These are phyloP conservation scores for Diaporthe aspalathi DNA, from an alignment of 2,329 filamentous ascomycete genomes.

Conservation along the genomic window DNA sequence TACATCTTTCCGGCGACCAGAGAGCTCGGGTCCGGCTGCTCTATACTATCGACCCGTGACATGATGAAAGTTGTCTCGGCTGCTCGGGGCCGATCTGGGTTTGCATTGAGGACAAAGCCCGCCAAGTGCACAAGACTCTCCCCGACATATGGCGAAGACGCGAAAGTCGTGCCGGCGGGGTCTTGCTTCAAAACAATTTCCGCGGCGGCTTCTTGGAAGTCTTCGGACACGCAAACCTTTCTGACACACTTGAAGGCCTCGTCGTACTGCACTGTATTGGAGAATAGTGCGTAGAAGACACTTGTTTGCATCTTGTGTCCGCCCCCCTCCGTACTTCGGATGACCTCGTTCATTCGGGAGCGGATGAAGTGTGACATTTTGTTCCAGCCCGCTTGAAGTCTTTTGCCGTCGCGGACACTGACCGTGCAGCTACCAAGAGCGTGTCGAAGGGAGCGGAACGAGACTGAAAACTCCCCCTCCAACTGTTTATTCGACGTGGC, in stretches of 20 bases:
- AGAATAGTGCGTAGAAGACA: constrained; percentile 44
- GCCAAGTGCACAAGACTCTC: constrained; percentile 42
- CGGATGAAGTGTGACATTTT: constrained; percentile 28
- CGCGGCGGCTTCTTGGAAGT: constrained; percentile 38
- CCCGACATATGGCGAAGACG: constrained; percentile 41
- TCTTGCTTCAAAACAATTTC: constrained; percentile 39
- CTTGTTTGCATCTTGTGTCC: constrained; percentile 31
- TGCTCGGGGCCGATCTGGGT: constrained; percentile 14
- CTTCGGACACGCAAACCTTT: constrained; percentile 38
- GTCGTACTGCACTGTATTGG: constrained; percentile 41
- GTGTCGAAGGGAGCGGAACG: constrained; percentile 25
- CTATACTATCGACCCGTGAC: constrained; percentile 40
- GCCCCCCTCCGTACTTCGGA: constrained; percentile 8
- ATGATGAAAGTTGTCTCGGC: constrained; percentile 39
- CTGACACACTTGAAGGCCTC: constrained; percentile 39
- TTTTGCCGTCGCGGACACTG: constrained; percentile 24
- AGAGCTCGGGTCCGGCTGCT: constrained; percentile 31
- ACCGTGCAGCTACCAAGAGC: constrained; percentile 32
- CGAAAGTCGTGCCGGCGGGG: constrained; percentile 27
- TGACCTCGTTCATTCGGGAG: constrained; percentile 25
- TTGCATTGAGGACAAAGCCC: constrained; percentile 41
- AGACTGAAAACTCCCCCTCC: constrained; percentile 11
- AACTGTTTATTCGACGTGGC: background rate
- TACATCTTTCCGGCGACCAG: constrained; percentile 40
- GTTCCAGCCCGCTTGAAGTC: constrained; percentile 32